Percentiles rank a stretch among this genome's conserved stretches.
These are phyloP conservation scores for Fragaria nilgerrensis DNA, from an alignment of 306 rosid species.

Conservation along the genomic window DNA sequence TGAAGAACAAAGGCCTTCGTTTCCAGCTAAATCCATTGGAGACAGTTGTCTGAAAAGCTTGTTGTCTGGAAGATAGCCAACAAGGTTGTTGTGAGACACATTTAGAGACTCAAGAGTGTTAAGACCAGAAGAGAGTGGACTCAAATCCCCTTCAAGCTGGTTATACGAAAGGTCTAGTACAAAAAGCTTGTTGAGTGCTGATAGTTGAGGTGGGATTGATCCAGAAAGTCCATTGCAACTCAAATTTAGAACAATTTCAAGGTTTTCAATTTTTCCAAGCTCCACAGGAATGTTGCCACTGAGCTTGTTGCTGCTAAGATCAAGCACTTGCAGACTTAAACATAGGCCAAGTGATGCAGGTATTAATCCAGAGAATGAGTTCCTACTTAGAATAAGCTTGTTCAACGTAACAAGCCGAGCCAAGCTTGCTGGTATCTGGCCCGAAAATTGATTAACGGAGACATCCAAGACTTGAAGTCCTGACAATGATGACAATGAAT, in stretches of 20 bases:
- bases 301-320: slow-evolving; percentile 77
- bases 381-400: slow-evolving; percentile 67
- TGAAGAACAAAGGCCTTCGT: slow-evolving; percentile 68
- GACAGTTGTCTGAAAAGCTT: slow-evolving; percentile 78
- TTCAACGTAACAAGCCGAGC: slow-evolving; percentile 65
- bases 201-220: slow-evolving; percentile 63
- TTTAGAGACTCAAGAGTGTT: slow-evolving; percentile 89
- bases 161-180: slow-evolving; percentile 80
- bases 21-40: slow-evolving; percentile 61
- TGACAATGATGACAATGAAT: slow-evolving; percentile 58
- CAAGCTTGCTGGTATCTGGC: slow-evolving; percentile 60
- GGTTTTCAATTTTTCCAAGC: slow-evolving; percentile 54
- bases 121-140: slow-evolving; percentile 46
- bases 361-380: slow-evolving; percentile 68
- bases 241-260: slow-evolving; percentile 82
- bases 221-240: slow-evolving; percentile 76
- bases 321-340: slow-evolving; percentile 79
- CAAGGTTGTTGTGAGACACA: slow-evolving; percentile 70
- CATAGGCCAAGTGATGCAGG: slow-evolving; percentile 72
- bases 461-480: slow-evolving; percentile 79
- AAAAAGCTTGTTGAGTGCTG: slow-evolving; percentile 75
- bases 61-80: slow-evolving; percentile 81
- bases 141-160: slow-evolving; percentile 73
- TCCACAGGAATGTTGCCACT: slow-evolving; percentile 66
- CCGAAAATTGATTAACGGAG: slow-evolving; percentile 58